phyloP scores from a whole-genome alignment of 805 yeast genomes.

The Zygotorulaspora florentina region DNA sequence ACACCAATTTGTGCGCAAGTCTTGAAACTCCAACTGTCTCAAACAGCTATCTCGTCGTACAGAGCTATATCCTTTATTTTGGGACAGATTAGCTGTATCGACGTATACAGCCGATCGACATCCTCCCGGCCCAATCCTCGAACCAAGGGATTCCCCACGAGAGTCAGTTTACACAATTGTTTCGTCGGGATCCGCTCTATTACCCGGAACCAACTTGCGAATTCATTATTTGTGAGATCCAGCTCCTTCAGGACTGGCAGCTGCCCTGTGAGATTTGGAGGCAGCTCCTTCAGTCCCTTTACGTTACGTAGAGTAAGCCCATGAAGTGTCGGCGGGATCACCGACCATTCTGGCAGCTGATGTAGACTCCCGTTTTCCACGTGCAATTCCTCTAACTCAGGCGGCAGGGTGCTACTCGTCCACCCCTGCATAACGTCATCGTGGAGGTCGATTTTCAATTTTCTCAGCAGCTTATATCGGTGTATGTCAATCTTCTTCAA shows the following conservation, averaged over 20 bases:
- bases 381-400: slow-evolving; percentile 9
- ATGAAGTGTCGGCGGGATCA: slow-evolving; percentile 12
- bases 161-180: slow-evolving; percentile 14
- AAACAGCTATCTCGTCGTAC: neutral
- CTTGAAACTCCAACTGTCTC: neutral
- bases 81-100: neutral
- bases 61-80: neutral
- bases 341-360: slow-evolving; percentile 11
- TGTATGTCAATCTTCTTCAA: neutral
- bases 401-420: slow-evolving; percentile 1
- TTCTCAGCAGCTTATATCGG: neutral
- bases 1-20: neutral
- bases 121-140: neutral
- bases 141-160: slow-evolving; percentile 15
- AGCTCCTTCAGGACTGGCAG: slow-evolving; percentile 18
- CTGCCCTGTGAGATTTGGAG: slow-evolving; percentile 8
- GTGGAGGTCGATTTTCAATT: neutral
- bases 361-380: slow-evolving; percentile 7
- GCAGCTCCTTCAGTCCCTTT: slow-evolving; percentile 13
- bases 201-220: slow-evolving; percentile 12
- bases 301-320: slow-evolving; percentile 10
- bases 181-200: slow-evolving; percentile 16
- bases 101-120: neutral
- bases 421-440: neutral
- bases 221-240: slow-evolving; percentile 18